Base-by-base conservation (phyloP, 768 basidiomycete genomes). In the Russula ochroleuca region DNA sequence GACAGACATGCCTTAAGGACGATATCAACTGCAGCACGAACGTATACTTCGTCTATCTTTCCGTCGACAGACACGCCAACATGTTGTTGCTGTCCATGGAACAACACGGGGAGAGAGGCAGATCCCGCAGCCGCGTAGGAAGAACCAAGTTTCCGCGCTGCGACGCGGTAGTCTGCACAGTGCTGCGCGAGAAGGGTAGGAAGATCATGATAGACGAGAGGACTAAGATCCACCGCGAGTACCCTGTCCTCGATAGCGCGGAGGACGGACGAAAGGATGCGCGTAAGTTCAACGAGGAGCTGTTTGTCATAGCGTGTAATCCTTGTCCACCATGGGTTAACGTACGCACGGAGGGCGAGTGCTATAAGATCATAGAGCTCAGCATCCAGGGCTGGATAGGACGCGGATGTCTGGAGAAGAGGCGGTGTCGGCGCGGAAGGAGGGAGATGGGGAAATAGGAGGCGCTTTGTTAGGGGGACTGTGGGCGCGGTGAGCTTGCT, bases 251-350 rank as follows among this genome's bases (percentile, higher is more conserved):
- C 86, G 48, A 95, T 77, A 4, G 75, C 75, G 65, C 79, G 84
- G 11, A 87, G 69, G 70, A 91, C 80, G 67, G 78, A 75, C 5
- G 80, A 76, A 62, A 91, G 74, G 68, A 90, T 78, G 41, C 72
- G 73, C 0, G 86, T 80, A 55, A 92, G 83, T 66, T 88, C 83
- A 25, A 89, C 87, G 31, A 92, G 81, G 62, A 94, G 81, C 60
- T 91, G 86, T 70, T 84, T 90, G 81, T 94, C 92, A 66, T 90
- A 90, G 63, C 88, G 82, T 1, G 91, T 83, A 58, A 94, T 80
- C 70, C 85, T 90, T 37, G 87, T 79, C 89, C 92, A 94, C 92
- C 92, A 94, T 1, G 89, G 87, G 52, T 85, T 83, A 41, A 94
- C 83, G 69, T 81, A 88, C 7, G 90, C 90, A 38, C 92, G 82